Percentiles rank a stretch among this genome's conserved stretches.
Evolutionary conservation across 2,329 filamentous ascomycete genomes (phyloP).

Genomic region (Coniochaeta sp.): DNA sequence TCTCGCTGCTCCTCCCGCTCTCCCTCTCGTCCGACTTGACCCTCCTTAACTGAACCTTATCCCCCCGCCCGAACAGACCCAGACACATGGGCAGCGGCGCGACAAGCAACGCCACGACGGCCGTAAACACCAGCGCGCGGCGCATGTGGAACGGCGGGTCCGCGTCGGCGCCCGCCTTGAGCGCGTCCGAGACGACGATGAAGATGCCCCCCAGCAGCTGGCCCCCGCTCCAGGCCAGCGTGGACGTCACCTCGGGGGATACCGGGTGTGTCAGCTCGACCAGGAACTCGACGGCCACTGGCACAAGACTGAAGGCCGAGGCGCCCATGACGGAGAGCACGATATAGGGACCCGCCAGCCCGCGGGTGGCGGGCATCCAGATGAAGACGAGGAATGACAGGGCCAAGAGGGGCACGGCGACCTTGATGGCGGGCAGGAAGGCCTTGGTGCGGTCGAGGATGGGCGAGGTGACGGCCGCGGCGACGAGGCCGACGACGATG

Average conservation of each 20-base stretch:
- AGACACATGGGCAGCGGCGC: conserved; percentile 62
- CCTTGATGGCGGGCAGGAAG: conserved; percentile 66
- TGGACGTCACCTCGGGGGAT: conserved; percentile 76
- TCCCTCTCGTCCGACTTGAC: conserved; percentile 33
- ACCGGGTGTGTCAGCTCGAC: conserved; percentile 84
- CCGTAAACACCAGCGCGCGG: conserved; percentile 69
- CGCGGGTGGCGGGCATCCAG: conserved; percentile 61
- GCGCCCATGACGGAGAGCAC: conserved; percentile 73
- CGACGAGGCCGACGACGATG: conserved; percentile 79
- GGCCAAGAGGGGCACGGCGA: conserved; percentile 67
- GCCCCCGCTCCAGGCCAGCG: conserved; percentile 78
- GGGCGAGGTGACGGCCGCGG: conserved; percentile 69
- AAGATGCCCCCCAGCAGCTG: conserved; percentile 82
- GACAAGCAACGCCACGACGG: conserved; percentile 57
- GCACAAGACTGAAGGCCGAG: conserved; percentile 70
- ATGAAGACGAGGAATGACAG: conserved; percentile 69
- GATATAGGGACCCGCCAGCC: conserved; percentile 62
- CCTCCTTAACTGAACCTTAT: conserved; percentile 43
- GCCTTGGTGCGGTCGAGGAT: conserved; percentile 79
- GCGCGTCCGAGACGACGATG: conserved; percentile 72
- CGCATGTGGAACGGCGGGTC: conserved; percentile 66
- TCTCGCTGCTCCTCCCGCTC: conserved; percentile 9
- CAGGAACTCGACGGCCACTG: conserved; percentile 78
- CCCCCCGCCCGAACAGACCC: conserved; percentile 58
- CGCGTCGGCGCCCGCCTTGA: conserved; percentile 48